phyloP scores from a whole-genome alignment of 148 eudicot genomes.

The Agrostemma githago region DNA sequence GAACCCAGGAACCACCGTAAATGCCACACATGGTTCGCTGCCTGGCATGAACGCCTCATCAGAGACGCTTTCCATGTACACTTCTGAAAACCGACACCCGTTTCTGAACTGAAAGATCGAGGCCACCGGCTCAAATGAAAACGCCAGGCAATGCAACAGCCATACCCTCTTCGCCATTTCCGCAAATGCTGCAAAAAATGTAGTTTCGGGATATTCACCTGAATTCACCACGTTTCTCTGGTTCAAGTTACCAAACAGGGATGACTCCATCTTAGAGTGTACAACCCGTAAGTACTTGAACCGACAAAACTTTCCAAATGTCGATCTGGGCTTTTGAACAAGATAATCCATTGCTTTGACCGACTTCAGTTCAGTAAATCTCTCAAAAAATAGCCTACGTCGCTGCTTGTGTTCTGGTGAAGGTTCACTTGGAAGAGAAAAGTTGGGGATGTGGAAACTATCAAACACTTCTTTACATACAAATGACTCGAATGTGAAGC shows the following conservation, averaged over 20 bases:
- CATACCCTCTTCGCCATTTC: slow-evolving; percentile 86
- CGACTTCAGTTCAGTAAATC: slow-evolving; percentile 57
- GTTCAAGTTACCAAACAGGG: slow-evolving; percentile 56
- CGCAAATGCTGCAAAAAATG: slow-evolving; percentile 45
- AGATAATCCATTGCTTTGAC: slow-evolving; percentile 58
- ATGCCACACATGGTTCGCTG: slow-evolving; percentile 55
- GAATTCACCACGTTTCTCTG: slow-evolving; percentile 55
- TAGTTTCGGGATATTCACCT: slow-evolving; percentile 60
- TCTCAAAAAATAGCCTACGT: slow-evolving; percentile 53
- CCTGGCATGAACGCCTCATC: slow-evolving; percentile 59
- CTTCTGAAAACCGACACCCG: slow-evolving; percentile 62
- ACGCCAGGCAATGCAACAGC: slow-evolving; percentile 76
- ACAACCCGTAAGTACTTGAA: slow-evolving; percentile 59
- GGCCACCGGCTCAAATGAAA: slow-evolving; percentile 53
- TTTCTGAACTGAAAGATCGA: slow-evolving; percentile 59
- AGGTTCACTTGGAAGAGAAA: slow-evolving; percentile 37
- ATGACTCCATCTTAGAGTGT: slow-evolving; percentile 82
- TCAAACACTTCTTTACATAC: slow-evolving; percentile 80
- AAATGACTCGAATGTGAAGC: slow-evolving; percentile 76
- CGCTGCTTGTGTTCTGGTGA: slow-evolving; percentile 34
- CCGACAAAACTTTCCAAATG: slow-evolving; percentile 65
- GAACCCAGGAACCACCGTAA: slow-evolving; percentile 87
- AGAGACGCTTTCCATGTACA: slow-evolving; percentile 77
- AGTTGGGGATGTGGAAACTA: slow-evolving; percentile 55
- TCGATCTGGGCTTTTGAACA: slow-evolving; percentile 61